A percentile compares a stretch with the other conserved stretches of the same genome.
phyloP scores from a whole-genome alignment of 176 grass and related monocot genomes.

The Rhipidocladum racemiflorum region DNA sequence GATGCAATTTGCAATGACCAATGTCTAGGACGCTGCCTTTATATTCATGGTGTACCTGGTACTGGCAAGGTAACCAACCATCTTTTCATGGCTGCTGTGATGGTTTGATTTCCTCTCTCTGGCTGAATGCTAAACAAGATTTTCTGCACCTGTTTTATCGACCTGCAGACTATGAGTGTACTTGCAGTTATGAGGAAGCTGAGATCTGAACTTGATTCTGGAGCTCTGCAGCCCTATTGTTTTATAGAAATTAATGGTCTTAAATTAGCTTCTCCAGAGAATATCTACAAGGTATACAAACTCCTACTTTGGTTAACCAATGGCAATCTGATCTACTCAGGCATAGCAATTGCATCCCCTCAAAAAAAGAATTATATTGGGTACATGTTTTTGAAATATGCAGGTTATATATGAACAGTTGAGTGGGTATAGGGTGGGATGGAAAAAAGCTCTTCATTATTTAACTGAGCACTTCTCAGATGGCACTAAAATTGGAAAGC shows the following conservation, averaged over 20 bases:
- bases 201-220: slow-evolving; percentile 72
- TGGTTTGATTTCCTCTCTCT: slow-evolving; percentile 15
- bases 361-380: slow-evolving; percentile 1
- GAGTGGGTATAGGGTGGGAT: slow-evolving; percentile 80
- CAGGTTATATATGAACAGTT: slow-evolving; percentile 92
- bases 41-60: slow-evolving; percentile 97
- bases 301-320: slow-evolving; percentile 7
- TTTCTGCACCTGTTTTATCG: slow-evolving; percentile 24
- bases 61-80: slow-evolving; percentile 76
- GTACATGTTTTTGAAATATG: slow-evolving; percentile 11
- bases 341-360: background rate
- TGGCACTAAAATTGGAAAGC: slow-evolving; percentile 51
- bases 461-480: slow-evolving; percentile 87
- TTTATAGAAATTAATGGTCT: slow-evolving; percentile 98
- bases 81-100: background rate
- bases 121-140: slow-evolving; percentile 21
- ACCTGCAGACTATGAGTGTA: slow-evolving; percentile 89
- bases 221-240: slow-evolving; percentile 66
- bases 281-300: slow-evolving; percentile 80
- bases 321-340: background rate
- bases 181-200: slow-evolving; percentile 86
- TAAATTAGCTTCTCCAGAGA: slow-evolving; percentile 86
- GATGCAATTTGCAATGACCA: slow-evolving; percentile 87
- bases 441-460: slow-evolving; percentile 95
- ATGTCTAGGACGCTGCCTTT: slow-evolving; percentile 90